Evolutionary conservation across 2,329 filamentous ascomycete species (phyloP), one percentile per base, ranked within the genome.

Genomic region (Bipolaris oryzae): DNA sequence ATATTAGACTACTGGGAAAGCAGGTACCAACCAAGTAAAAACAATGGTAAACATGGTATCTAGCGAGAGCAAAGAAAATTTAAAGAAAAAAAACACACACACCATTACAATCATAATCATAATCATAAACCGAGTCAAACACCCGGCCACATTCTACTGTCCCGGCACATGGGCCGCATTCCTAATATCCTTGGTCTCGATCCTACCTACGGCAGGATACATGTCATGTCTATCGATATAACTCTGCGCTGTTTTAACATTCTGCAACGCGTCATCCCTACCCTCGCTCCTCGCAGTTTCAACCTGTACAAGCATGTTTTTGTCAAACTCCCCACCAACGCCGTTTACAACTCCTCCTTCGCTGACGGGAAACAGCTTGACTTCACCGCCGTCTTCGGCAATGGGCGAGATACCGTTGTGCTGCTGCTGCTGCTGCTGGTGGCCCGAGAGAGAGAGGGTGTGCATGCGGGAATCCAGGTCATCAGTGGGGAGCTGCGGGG

Each of bases 141-240:
- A 13, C n/a, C 38, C 11, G 3, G 1, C 21, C 21, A 23, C 21
- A 23, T 11, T 41, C 38, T 41, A 57, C 21, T 41, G 38, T 11
- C 53, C 54, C 6, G 44, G 38, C 33, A 41, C 59, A 53, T 75
- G 68, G 21, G 71, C 63, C 35, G 66, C 67, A 6, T 72, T 67
- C 50, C 73, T 64, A 49, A 78, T 71, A 53, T 79, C 75, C 54
- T 73, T 76, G 4, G 78, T 79, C 33, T 73, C 73, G 28, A 76
- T 67, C 20, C 74, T 62, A 3, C 73, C 72, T 18, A 73, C 57
- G 1, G 69, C 72, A 44, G 64, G 64, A 59, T 75, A 80, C 70
- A 78, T 77, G 59, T 81, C 79, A 60, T 81, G 79, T 53, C 79
- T 62, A 57, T 75, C 75, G 37, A 78, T 72, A 52, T 76, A 60